Conservation (phyloP, 108 stramenopile species). For the Cylindrotheca closterium region DNA sequence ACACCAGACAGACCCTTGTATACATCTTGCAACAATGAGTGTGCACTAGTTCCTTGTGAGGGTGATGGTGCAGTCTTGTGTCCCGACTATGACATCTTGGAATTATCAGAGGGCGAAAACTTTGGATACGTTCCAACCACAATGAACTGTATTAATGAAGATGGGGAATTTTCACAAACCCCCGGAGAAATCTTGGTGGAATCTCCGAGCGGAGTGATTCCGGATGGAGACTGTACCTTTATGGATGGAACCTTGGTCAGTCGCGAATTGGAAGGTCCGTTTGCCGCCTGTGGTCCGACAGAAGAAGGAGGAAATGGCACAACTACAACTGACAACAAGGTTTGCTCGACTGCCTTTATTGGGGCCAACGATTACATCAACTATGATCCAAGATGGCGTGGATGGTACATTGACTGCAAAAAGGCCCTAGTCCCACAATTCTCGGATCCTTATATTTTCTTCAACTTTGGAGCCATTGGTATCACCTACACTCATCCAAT, state of each 20-base stretch:
- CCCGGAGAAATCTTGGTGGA: conserved; percentile 11
- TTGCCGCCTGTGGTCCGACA: conserved; percentile 11
- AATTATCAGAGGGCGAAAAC: neutral
- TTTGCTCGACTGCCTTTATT: conserved; percentile 35
- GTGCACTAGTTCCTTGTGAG: neutral
- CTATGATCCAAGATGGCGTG: conserved; percentile 44
- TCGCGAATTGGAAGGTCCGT: conserved; percentile 8
- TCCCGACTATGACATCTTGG: neutral
- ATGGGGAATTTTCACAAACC: conserved; percentile 32
- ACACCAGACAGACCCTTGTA: neutral
- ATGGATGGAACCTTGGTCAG: conserved; percentile 17
- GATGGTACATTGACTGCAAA: conserved; percentile 39
- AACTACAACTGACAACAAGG: too few species aligned
- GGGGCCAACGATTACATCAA: conserved; percentile 29
- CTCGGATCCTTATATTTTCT: conserved; percentile 41
- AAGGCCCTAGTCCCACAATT: conserved; percentile 31
- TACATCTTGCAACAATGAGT: neutral
- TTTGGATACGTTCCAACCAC: conserved; percentile 33
- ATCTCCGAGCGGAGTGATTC: neutral
- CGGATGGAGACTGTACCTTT: conserved; percentile 9
- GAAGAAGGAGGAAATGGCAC: too few species aligned
- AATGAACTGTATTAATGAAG: conserved; percentile 23
- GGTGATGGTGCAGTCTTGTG: neutral
- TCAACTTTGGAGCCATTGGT: conserved; percentile 17
- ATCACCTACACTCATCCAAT: conserved; percentile 38